Base-by-base conservation (phyloP, 1,284 basidiomycete genomes). In the Fistulina hepatica region DNA sequence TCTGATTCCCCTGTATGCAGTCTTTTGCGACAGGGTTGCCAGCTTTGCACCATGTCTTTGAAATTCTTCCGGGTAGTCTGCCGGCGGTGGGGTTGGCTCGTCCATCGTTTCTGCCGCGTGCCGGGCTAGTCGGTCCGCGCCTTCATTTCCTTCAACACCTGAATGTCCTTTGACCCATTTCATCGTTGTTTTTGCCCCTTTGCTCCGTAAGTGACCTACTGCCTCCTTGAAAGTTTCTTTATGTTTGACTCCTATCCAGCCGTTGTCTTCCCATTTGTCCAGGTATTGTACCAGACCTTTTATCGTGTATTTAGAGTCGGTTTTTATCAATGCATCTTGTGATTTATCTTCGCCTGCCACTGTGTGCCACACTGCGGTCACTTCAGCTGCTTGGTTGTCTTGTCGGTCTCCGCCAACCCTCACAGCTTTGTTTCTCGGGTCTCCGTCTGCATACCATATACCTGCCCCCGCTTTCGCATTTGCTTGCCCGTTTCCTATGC, bases 111-210 rank as follows among this genome's bases (percentile, higher is more conserved):
- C 12, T 2, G 31, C 33, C 1, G 44, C 47, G 3, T 35, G 16
- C 3, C 23, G 24, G 1, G 49, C 49, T 4, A 43, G 35, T 34
- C 21, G 20, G 33, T 49, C 42, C 1, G 49, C 46, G n/a, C 19
- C 37, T 20, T 48, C 46, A 20, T 49, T 49, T 33, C 42, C 42
- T 3, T 15, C 27, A 16, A 42, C 23, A 17, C 36, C 36, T 9
- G 24, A 33, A 21, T 46, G 48, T 2, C 46, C 44, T 40, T 49
- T 51, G 4, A 47, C 34, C 46, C 47, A 48, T 32, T 44, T 9
- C 20, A 50, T 36, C n/a, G 25, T 28, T 13, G 43, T 49, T 8
- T 23, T 13, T 6, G 39, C 46, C 2, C 26, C 20, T 17, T 39
- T 5, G 21, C 33, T 21, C 15, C 42, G 15, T 20, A 43, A 6